Evolutionary conservation across 1,139 yeast genomes (phyloP), one percentile per base, ranked within the genome.

Genomic region (Eremothecium coryli): DNA sequence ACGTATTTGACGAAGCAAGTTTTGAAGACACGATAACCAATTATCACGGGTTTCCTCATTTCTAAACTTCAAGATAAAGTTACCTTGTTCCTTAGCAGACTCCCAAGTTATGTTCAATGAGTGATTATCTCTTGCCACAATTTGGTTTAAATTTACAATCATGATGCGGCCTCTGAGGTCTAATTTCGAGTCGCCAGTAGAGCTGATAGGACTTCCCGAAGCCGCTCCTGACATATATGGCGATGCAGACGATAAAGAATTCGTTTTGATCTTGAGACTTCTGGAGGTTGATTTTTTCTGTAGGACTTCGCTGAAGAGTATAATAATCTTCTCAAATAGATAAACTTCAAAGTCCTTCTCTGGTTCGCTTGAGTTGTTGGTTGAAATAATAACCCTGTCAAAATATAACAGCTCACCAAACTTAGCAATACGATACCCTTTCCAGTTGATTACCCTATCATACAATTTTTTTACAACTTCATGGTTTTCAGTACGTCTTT

Each of bases 291-390:
- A 45, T 46, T 62, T 64, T 38, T 58, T 61, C 31, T 58, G 58
- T n/a, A 43, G 37, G 2, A 63, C 59, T 48, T 72, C 79, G 43
- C 71, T 72, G 57, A 86, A 85, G 54, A 93, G 79, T 43, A 88
- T 75, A 12, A 90, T 77, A 38, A 88, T 85, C 48, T 74, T 76
- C 55, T 90, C 96, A 58, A 90, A 90, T 24, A 90, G 64, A 53
- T 85, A 93, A 12, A 93, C 86, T 50, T 82, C 80, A 56, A 85
- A 90, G 50, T 88, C 96, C 40, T 84, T 75, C 56, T 90, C 98
- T 34, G 71, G 70, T 29, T 85, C 93, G 30, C 72, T 44, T 2
- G 57, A 45, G 29, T 60, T 60, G 35, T 47, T 51, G 16, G 63
- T 61, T 1, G 66, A 61, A 10, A 90, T 95, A 2, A 79, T 77